These are phyloP conservation scores for Cryptococcus sp. DNA, from an alignment of 1,284 basidiomycete species.

Conservation along the genomic window DNA sequence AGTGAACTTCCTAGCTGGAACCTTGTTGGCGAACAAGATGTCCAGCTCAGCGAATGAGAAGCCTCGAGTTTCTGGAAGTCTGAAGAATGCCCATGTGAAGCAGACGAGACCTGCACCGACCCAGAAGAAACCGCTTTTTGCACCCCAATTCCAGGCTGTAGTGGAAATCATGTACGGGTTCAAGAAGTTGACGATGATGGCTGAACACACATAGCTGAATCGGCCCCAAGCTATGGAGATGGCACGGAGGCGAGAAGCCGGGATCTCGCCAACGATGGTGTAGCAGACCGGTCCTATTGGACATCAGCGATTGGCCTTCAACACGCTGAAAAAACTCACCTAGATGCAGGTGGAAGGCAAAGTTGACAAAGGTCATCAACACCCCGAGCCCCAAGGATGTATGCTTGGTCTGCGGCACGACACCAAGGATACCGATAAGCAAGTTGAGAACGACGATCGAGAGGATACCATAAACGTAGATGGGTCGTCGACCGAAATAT, in stretches of 20 bases:
- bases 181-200: conserved; percentile 7
- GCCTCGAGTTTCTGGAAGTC: conserved; percentile 47
- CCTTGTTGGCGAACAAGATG: conserved; percentile 11
- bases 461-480: conserved; percentile 51
- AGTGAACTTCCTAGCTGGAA: conserved; percentile 11
- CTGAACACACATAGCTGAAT: conserved; percentile 53
- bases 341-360: conserved; percentile 51
- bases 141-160: conserved; percentile 22
- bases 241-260: conserved; percentile 52
- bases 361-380: conserved; percentile 12
- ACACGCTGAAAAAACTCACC: conserved; percentile 18
- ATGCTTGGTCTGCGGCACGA: conserved; percentile 3
- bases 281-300: conserved; percentile 45
- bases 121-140: conserved; percentile 46
- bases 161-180: conserved; percentile 7
- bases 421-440: conserved; percentile 48
- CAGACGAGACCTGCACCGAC: conserved; percentile 17
- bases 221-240: conserved; percentile 51
- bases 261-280: conserved; percentile 53
- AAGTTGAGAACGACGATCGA: conserved; percentile 45
- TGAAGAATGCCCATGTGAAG: conserved; percentile 21
- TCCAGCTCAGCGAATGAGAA: conserved; percentile 25
- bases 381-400: background rate
- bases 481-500: conserved; percentile 41
- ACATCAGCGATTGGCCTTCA: too few species aligned